A percentile compares a stretch with the other conserved stretches of the same genome.
phyloP scores from a whole-genome alignment of 495 filamentous ascomycete species.

The Penicillium daleae region DNA sequence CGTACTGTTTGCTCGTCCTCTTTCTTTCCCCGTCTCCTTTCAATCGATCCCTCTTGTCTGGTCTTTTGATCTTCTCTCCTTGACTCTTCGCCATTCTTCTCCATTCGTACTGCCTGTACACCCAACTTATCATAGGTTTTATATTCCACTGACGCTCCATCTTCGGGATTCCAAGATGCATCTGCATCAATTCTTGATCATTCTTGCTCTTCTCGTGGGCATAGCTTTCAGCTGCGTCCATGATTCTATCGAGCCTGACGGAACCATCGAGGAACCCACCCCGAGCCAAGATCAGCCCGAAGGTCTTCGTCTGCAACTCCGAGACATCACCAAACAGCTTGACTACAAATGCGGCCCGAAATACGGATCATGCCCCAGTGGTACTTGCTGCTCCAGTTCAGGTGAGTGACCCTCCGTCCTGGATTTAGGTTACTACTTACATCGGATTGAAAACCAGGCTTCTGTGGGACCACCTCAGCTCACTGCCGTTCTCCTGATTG shows the following conservation, averaged over 20 bases:
- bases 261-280: background rate
- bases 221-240: slow-evolving; percentile 3
- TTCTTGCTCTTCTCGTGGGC: slow-evolving; percentile 16
- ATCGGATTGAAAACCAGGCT: slow-evolving; percentile 32
- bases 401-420: slow-evolving; percentile 47
- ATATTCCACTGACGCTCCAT: slow-evolving; percentile 21
- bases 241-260: background rate
- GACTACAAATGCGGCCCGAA: slow-evolving; percentile 44
- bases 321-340: slow-evolving; percentile 20
- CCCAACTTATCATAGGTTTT: slow-evolving; percentile 31
- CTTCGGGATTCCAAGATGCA: slow-evolving; percentile 33
- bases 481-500: slow-evolving; percentile 75
- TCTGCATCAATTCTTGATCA: slow-evolving; percentile 17
- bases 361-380: slow-evolving; percentile 55
- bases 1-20: background rate
- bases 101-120: slow-evolving; percentile 16
- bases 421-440: slow-evolving; percentile 16
- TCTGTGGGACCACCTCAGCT: slow-evolving; percentile 62
- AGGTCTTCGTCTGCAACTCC: slow-evolving; percentile 16
- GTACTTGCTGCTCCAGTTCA: slow-evolving; percentile 66
- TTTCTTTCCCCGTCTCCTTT: background rate
- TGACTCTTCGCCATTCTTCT: slow-evolving; percentile 4
- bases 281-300: background rate
- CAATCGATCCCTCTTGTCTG: background rate
- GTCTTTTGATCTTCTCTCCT: slow-evolving; percentile 5